These are phyloP conservation scores for Scopulariopsis brevicaulis DNA, from an alignment of 2,329 filamentous ascomycete genomes.

Conservation along the genomic window DNA sequence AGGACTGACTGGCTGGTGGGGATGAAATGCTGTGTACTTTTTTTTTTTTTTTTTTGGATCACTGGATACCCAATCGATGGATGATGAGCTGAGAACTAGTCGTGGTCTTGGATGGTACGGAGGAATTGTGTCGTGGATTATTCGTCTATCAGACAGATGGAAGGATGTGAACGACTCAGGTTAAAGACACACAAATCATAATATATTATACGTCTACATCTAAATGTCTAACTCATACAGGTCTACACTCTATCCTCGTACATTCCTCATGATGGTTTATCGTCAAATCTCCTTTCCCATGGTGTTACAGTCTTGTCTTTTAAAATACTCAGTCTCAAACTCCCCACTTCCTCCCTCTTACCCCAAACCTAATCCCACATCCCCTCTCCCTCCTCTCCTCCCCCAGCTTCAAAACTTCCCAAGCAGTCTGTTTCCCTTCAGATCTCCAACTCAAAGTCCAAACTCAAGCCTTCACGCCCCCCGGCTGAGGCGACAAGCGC, in stretches of 20 bases:
- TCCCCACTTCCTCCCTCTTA: neutral
- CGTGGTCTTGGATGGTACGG: neutral
- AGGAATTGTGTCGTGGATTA: neutral
- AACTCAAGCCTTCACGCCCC: neutral
- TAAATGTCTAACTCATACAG: neutral
- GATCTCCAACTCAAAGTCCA: neutral
- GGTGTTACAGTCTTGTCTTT: neutral
- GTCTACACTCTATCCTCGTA: neutral
- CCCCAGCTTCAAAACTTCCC: neutral
- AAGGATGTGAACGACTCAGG: neutral
- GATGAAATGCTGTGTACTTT: neutral
- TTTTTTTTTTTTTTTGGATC: neutral
- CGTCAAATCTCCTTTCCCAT: neutral
- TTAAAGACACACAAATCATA: neutral
- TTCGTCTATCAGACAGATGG: no score
- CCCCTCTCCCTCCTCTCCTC: neutral
- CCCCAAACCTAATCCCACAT: neutral
- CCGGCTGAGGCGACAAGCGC: slow-evolving; percentile 32
- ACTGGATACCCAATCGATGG: neutral
- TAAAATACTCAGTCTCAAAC: neutral
- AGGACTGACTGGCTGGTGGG: neutral
- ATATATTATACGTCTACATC: neutral
- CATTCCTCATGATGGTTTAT: neutral
- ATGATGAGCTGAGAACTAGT: neutral
- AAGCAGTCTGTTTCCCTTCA: no score